Conservation (phyloP, 768 basidiomycete genomes). For the Suillus plorans region DNA sequence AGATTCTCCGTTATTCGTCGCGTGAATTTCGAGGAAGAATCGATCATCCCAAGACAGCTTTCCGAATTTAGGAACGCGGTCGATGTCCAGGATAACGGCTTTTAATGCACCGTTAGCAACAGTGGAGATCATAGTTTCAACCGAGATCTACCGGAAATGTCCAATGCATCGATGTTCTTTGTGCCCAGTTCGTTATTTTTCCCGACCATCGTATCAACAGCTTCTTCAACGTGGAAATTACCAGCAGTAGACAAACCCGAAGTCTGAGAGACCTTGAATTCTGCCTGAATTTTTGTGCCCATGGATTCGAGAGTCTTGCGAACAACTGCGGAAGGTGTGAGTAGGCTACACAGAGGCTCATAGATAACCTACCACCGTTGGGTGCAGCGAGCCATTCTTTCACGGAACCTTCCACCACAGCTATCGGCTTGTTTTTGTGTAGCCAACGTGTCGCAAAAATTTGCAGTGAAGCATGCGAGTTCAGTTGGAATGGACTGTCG, state of each 20-base stretch:
- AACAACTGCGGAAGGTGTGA: background rate
- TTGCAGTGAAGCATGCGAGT: background rate
- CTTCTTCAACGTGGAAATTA: background rate
- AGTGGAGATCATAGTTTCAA: background rate
- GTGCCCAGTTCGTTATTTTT: no score
- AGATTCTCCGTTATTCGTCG: background rate
- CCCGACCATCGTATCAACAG: background rate
- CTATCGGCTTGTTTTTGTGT: background rate
- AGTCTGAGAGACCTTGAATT: slow-evolving; percentile 1
- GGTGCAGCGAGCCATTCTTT: slow-evolving; percentile 1
- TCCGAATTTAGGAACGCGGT: slow-evolving; percentile 1
- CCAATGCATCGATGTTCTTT: background rate
- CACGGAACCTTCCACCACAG: background rate
- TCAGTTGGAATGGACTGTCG: background rate
- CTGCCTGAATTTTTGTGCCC: background rate
- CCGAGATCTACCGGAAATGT: background rate
- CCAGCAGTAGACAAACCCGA: background rate
- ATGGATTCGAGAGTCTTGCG: background rate
- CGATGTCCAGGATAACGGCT: background rate
- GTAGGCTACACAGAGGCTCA: background rate
- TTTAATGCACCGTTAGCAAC: background rate
- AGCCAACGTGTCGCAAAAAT: slow-evolving; percentile 1
- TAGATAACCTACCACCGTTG: background rate
- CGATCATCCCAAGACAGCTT: background rate
- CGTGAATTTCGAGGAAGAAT: background rate